phyloP scores from a whole-genome alignment of 1,284 basidiomycete species.

The Ceratobasidium sp. region DNA sequence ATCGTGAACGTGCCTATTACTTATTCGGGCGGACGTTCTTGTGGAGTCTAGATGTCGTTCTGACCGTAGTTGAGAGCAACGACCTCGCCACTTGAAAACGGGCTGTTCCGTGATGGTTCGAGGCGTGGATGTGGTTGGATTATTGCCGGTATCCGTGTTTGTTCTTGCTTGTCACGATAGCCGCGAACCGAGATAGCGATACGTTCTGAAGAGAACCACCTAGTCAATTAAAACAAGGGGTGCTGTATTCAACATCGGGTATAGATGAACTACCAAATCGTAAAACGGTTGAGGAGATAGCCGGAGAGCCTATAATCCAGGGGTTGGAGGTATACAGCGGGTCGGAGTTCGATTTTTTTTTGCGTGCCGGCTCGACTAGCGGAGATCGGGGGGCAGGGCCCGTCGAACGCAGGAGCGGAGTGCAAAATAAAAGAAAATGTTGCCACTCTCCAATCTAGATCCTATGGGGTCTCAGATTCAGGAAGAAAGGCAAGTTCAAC shows the following conservation, averaged over 20 bases:
- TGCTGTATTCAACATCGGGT: too few relatives aligned
- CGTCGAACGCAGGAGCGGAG: conserved; percentile 10
- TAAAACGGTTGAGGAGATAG: background rate
- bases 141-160: background rate
- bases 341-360: background rate
- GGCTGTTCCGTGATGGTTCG: background rate
- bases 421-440: conserved; percentile 12
- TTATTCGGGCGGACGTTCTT: background rate
- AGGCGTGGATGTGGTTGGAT: background rate
- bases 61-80: background rate
- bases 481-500: background rate
- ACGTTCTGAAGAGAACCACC: background rate
- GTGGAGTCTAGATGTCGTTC: background rate
- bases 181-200: background rate
- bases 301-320: background rate
- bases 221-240: background rate
- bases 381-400: conserved; percentile 4
- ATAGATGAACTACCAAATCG: background rate
- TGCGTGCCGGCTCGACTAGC: background rate
- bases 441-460: background rate
- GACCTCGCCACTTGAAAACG: background rate
- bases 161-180: background rate
- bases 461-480: background rate
- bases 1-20: background rate
- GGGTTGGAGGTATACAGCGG: background rate